Evolutionary conservation across 73 alveolate species (phyloP), one percentile per base, ranked within the genome.

Genomic region (Paramecium sonneborni): DNA sequence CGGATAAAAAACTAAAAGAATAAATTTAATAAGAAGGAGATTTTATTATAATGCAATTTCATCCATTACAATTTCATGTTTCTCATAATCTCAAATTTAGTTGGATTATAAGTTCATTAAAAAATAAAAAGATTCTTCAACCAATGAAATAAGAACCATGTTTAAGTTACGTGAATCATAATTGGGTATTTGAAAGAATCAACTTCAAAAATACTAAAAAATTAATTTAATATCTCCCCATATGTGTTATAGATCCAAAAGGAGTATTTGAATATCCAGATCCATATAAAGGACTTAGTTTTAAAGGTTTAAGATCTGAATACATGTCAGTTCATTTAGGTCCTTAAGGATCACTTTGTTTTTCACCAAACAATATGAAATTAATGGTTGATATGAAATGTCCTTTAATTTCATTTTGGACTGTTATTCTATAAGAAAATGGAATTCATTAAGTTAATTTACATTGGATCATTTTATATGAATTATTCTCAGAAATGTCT

Each of bases 281-380:
- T 79, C 69, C 69, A 3, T 79, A 18, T 24, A 79, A 79, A 6
- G 90, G 76, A 39, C 26, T 79, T 11, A 79, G 35, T 79, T 79
- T 79, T 24, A 18, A 14, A 9, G 34, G 55, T 21, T 24, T 79
- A 6, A 79, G 90, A 79, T 79, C 90, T 9, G 90, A 79, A 79
- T 79, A 79, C 7, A 38, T 79, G 72, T 79, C 90, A 6, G 74
- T 79, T 20, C 90, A 79, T 46, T 9, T 79, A 9, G 90, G 90
- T 18, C 55, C 44, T 18, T 7, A 46, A 79, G 90, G 90, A 39
- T 79, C 90, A 8, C 43, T 79, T 15, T 79, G 90, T 21, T 79
- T 79, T 79, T 79, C 90, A 39, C 90, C 90, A 44, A 79, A 79
- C 30, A 79, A 79, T 41, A 79, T 79, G 90, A 79, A 79, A 46